These are phyloP conservation scores for sunflower (Helianthus annuus) DNA, from an alignment of 129 eudicot genomes.

Conservation along the genomic window DNA sequence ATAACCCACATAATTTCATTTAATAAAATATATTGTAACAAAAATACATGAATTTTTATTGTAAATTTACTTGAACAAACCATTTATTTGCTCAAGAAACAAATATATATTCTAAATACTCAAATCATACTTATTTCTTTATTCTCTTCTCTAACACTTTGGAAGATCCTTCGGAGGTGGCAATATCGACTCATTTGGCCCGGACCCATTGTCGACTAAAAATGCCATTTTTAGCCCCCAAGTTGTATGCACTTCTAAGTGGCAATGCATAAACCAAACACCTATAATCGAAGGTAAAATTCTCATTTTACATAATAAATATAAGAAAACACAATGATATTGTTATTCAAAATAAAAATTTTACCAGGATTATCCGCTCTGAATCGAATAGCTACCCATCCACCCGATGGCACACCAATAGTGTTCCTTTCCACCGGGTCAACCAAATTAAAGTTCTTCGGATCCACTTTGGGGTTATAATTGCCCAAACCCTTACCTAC, in stretches of 20 bases:
- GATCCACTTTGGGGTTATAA: constrained; percentile 56
- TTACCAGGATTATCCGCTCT: constrained; percentile 87
- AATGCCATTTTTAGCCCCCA: constrained; percentile 93
- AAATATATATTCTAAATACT: constrained; percentile 22
- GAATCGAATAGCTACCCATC: constrained; percentile 83
- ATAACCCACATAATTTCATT: constrained; percentile 1
- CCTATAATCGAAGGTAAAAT: constrained; percentile 37
- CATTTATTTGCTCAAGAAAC: constrained; percentile 41
- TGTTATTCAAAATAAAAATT: neutral
- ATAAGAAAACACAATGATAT: neutral
- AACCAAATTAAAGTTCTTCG: constrained; percentile 62
- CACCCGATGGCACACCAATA: constrained; percentile 80
- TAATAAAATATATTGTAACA: neutral
- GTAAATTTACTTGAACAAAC: constrained; percentile 33
- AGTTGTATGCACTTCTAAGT: constrained; percentile 77
- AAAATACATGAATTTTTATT: constrained; percentile 23
- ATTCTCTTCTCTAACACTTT: constrained; percentile 39
- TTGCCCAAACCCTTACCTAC: constrained; percentile 79
- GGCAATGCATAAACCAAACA: constrained; percentile 95
- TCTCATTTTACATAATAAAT: neutral
- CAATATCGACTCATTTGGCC: constrained; percentile 68
- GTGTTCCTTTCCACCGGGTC: constrained; percentile 95
- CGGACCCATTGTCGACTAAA: constrained; percentile 75
- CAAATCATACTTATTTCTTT: constrained; percentile 15
- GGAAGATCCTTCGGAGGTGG: constrained; percentile 93